phyloP scores from a whole-genome alignment of 495 filamentous ascomycete species.

The Neurospora sp. region DNA sequence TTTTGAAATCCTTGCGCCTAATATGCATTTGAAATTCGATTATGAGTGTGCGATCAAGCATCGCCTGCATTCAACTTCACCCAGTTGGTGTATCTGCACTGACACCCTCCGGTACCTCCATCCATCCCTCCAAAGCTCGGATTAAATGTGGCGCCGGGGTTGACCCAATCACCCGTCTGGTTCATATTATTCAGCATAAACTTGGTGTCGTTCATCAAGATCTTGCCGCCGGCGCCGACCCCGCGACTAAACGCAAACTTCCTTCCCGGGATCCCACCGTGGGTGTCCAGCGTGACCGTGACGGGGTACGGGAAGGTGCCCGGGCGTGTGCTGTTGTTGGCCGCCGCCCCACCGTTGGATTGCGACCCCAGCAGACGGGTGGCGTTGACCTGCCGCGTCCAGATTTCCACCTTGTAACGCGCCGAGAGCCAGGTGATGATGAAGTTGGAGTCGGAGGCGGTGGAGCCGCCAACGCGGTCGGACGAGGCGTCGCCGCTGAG shows the following conservation, averaged over 20 bases:
- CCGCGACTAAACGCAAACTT: constrained; percentile 68
- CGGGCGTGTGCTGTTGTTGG: constrained; percentile 32
- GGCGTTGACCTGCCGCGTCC: constrained; percentile 53
- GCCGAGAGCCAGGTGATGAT: constrained; percentile 76
- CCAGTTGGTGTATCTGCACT: constrained; percentile 66
- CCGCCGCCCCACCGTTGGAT: constrained; percentile 5
- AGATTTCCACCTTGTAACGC: constrained; percentile 82
- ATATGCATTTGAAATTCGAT: background rate
- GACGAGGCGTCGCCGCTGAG: constrained; percentile 40
- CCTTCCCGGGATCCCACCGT: constrained; percentile 51
- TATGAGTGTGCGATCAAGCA: too few species aligned
- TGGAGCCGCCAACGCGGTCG: constrained; percentile 58
- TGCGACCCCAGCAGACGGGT: constrained; percentile 29
- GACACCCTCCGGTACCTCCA: constrained; percentile 64
- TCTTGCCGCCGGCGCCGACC: constrained; percentile 42
- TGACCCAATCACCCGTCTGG: constrained; percentile 51
- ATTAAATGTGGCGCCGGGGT: constrained; percentile 36
- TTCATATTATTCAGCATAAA: constrained; percentile 49
- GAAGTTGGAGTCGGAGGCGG: constrained; percentile 47
- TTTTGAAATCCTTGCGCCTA: background rate
- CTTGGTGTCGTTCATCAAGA: constrained; percentile 41
- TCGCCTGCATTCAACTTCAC: constrained; percentile 8
- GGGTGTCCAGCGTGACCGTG: constrained; percentile 70
- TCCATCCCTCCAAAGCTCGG: constrained; percentile 48
- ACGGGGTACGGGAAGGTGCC: constrained; percentile 82